These are phyloP conservation scores for Entomortierella parvispora DNA, from an alignment of 192 early-diverging fungal genomes.

Conservation along the genomic window DNA sequence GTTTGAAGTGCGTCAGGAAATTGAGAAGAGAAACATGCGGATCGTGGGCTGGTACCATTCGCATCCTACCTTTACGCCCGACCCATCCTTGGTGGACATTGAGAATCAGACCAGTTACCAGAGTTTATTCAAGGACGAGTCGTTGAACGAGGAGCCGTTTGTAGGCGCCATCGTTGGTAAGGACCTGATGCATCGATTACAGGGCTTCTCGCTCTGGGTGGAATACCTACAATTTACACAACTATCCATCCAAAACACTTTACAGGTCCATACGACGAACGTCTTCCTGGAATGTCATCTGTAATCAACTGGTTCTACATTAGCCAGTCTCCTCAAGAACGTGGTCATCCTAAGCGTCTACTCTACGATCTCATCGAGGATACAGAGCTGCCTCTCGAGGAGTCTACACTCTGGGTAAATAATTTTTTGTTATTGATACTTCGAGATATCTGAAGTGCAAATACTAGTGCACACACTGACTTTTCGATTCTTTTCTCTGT, in stretches of 20 bases:
- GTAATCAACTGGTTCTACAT: constrained; percentile 92
- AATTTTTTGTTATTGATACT: background rate
- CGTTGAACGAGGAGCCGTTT: constrained; percentile 74
- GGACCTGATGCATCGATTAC: background rate
- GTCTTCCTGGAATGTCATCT: constrained; percentile 78
- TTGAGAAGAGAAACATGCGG: constrained; percentile 73
- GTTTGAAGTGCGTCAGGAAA: constrained; percentile 77
- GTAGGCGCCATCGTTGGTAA: constrained; percentile 89
- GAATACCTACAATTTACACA: too few species aligned
- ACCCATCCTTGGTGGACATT: constrained; percentile 90
- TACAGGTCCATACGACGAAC: constrained; percentile 83
- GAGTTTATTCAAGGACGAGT: constrained; percentile 73
- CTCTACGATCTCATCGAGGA: constrained; percentile 67
- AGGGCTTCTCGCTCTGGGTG: too few species aligned
- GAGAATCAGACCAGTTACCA: constrained; percentile 92
- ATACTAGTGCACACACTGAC: background rate
- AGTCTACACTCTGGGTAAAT: constrained; percentile 63
- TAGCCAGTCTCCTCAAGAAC: constrained; percentile 60
- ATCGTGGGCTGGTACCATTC: constrained; percentile 97
- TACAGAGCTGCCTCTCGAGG: constrained; percentile 54
- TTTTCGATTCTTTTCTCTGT: background rate
- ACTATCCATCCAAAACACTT: too few species aligned
- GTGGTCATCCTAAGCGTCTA: constrained; percentile 73
- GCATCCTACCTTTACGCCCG: constrained; percentile 89
- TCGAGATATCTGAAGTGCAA: too few species aligned